phyloP scores from a whole-genome alignment of 1,284 basidiomycete species.

The Cystobasidium pallidum region DNA sequence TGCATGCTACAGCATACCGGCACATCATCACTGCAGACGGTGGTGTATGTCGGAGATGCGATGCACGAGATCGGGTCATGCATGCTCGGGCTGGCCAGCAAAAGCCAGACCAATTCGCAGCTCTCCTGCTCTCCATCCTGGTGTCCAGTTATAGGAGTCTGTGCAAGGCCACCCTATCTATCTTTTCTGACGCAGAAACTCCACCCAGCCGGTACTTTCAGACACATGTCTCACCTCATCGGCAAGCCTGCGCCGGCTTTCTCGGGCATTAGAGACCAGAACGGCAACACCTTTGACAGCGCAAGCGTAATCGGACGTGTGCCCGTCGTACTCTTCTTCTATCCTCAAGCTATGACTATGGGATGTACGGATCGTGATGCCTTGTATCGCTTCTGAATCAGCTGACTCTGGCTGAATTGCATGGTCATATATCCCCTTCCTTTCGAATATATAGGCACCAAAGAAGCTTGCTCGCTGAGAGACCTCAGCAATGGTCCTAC shows the following conservation, averaged over 20 bases:
- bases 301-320: constrained; percentile 14
- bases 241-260: constrained; percentile 29
- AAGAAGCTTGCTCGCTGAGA: constrained; percentile 40
- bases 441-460: constrained; percentile 42
- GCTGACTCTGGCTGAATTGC: too few relatives aligned
- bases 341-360: constrained; percentile 37
- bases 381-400: too few relatives aligned
- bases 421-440: neutral
- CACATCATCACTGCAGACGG: too few relatives aligned
- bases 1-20: too few relatives aligned
- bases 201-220: too few relatives aligned
- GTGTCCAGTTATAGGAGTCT: too few relatives aligned
- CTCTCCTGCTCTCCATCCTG: too few relatives aligned
- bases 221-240: constrained; percentile 33
- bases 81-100: too few relatives aligned
- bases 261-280: constrained; percentile 29
- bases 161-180: too few relatives aligned
- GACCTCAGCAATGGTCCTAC: constrained; percentile 33
- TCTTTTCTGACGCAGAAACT: neutral
- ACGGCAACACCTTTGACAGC: constrained; percentile 30
- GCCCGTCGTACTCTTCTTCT: constrained; percentile 40
- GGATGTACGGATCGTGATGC: constrained; percentile 5
- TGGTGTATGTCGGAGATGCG: too few relatives aligned
- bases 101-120: too few relatives aligned
- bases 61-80: too few relatives aligned